Base-by-base conservation (phyloP, 176 grass and related monocot genomes). In the Oryza coarctata region DNA sequence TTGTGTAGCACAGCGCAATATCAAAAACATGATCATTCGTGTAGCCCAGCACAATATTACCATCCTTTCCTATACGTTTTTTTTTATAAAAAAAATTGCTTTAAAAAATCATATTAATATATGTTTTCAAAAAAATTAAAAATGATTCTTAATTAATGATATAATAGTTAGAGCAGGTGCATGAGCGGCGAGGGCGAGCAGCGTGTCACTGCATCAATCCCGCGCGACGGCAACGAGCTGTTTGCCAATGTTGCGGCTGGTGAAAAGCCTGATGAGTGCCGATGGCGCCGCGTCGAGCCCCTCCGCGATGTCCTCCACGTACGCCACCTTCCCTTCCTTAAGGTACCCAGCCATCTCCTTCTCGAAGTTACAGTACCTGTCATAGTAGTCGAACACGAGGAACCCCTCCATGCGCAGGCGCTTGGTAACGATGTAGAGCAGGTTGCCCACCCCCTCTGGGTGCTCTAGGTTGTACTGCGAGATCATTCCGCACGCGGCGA, bases 351-450 rank as follows among this genome's bases (percentile, higher is more conserved):
- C 85, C 32, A 75, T 57, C 78, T 65, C 77, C 47, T 93, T 82
- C 78, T 88, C 91, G 8, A 88, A 93, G 50, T 71, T 49, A 3
- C 9, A 6, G 45, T 91, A 87, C 2, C 18, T 62, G 35, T 22
- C 25, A 26, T 50, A 91, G 70, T 91, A n/a, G 47, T 91, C 77
- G 0, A 33, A 34, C 4, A 91, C 71, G 1, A 82, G 0, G 78
- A 94, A 94, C 2, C 92, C 89, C 49, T 94, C 61, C 39, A 90
- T 81, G 36, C 82, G 81, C 47, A 90, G 6, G 7, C 78, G 77
- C 62, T 83, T 90, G 3, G 63, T 1, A 15, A 90, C 1, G 4
- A 91, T 3, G 18, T 20, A 22, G 5, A 84, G n/a, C 9, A 89
- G 68, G 76, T 91, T 84, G 38, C 0, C 43, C 12, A 61, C 57